These are phyloP conservation scores for Cenococcum geophilum DNA, from an alignment of 495 filamentous ascomycete species.

Conservation along the genomic window DNA sequence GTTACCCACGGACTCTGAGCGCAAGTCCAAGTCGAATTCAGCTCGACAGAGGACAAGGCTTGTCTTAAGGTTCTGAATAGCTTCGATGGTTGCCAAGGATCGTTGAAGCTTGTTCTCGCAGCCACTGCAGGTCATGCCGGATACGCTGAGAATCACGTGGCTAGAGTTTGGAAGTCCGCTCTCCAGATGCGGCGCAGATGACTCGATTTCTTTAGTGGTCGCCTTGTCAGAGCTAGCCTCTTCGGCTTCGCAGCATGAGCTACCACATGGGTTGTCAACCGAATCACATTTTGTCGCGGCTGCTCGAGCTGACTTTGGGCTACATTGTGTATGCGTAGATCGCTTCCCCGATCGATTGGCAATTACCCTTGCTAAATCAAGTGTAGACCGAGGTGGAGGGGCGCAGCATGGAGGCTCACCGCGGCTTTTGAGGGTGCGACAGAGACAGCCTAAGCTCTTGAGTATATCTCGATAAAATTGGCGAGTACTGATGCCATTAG, in stretches of 20 bases:
- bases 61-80: slow-evolving; percentile 50
- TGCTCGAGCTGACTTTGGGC: not conserved
- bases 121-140: slow-evolving; percentile 62
- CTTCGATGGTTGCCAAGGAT: slow-evolving; percentile 40
- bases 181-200: slow-evolving; percentile 2
- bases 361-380: not conserved
- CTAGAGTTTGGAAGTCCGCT: slow-evolving; percentile 14
- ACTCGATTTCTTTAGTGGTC: no score
- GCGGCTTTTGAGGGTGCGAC: not conserved
- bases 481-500: not conserved
- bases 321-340: not conserved
- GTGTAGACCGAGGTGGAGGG: not conserved
- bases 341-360: not conserved
- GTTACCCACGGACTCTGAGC: slow-evolving; percentile 36
- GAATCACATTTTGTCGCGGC: no score
- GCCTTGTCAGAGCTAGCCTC: no score
- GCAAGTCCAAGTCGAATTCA: slow-evolving; percentile 52
- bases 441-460: not conserved
- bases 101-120: slow-evolving; percentile 56
- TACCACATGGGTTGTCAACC: no score
- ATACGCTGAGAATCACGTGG: slow-evolving; percentile 48
- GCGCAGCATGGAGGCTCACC: not conserved
- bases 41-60: slow-evolving; percentile 56
- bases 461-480: not conserved
- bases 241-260: no score